A percentile compares a stretch with the other conserved stretches of the same genome.
Conservation (phyloP, 2,329 filamentous ascomycete species). For the Plectosphaerella plurivora region DNA sequence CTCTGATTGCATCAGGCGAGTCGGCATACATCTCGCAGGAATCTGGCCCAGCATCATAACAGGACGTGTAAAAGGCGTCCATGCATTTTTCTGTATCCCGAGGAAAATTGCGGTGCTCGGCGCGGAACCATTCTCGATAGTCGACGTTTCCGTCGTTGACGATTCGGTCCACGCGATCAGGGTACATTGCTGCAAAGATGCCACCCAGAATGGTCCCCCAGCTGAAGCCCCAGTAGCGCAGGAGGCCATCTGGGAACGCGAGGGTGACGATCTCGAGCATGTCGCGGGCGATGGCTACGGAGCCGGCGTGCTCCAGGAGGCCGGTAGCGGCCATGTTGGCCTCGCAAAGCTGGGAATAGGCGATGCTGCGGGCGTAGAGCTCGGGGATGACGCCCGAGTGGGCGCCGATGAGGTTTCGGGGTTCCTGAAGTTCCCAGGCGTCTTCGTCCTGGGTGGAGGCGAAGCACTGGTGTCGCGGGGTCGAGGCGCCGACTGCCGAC, state of each 20-base stretch:
- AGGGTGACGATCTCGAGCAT: constrained; percentile 41
- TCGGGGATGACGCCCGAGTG: constrained; percentile 41
- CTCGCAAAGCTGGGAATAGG: constrained; percentile 39
- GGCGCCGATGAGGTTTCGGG: constrained; percentile 39
- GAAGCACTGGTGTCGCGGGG: constrained; percentile 49
- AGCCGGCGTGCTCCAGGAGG: constrained; percentile 36
- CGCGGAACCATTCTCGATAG: constrained; percentile 49
- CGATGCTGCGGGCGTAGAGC: constrained; percentile 34
- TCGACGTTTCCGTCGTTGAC: constrained; percentile 50
- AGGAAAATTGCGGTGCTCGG: constrained; percentile 40
- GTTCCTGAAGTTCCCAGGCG: constrained; percentile 38
- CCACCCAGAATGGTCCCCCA: constrained; percentile 50
- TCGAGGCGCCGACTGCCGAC: constrained; percentile 37
- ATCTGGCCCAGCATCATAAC: constrained; percentile 44
- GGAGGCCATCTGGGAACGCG: constrained; percentile 30
- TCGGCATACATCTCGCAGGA: constrained; percentile 39
- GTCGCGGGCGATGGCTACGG: constrained; percentile 39
- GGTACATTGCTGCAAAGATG: constrained; percentile 47
- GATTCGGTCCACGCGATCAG: constrained; percentile 43
- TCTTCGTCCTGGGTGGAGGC: constrained; percentile 31
- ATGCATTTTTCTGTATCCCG: constrained; percentile 52
- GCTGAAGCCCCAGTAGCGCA: constrained; percentile 51
- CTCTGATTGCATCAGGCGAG: constrained; percentile 30
- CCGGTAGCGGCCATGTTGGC: constrained; percentile 25
- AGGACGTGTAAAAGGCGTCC: constrained; percentile 47